These are phyloP conservation scores for Trichoderma breve DNA, from an alignment of 2,329 filamentous ascomycete species.

Conservation along the genomic window DNA sequence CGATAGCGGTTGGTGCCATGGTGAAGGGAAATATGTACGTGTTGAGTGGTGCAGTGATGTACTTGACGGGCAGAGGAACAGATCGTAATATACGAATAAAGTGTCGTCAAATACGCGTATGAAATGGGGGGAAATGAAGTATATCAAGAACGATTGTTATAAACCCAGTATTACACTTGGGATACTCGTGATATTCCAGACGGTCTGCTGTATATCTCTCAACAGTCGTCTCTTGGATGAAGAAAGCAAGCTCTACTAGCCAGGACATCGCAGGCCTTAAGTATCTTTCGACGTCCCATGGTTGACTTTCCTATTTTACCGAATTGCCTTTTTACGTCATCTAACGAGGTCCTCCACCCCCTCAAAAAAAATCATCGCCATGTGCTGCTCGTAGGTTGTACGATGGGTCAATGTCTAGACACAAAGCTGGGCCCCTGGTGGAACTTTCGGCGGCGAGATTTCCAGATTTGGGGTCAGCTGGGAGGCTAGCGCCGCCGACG, in stretches of 20 bases:
- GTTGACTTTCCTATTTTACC: background rate
- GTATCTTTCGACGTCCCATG: background rate
- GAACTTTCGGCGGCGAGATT: slow-evolving; percentile 13
- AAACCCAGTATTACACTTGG: background rate
- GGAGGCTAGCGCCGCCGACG: slow-evolving; percentile 17
- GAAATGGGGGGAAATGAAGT: background rate
- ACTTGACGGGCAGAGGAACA: background rate
- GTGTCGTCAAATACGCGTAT: background rate
- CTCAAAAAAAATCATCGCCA: slow-evolving; percentile 16
- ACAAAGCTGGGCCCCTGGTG: slow-evolving; percentile 10
- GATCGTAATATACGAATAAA: background rate
- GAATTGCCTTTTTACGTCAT: slow-evolving; percentile 18
- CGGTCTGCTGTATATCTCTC: background rate
- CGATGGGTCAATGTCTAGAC: slow-evolving; percentile 7
- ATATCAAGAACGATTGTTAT: background rate
- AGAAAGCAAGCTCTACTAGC: background rate
- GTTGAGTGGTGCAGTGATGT: background rate
- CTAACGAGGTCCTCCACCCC: background rate
- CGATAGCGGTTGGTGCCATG: slow-evolving; percentile 31
- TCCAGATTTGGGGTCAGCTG: background rate
- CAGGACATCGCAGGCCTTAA: slow-evolving; percentile 5
- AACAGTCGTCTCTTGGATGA: background rate
- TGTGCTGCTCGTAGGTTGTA: background rate
- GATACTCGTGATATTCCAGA: background rate
- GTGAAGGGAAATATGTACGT: background rate